phyloP scores from a whole-genome alignment of 257 asterid species.

The Fraxinus excelsior region DNA sequence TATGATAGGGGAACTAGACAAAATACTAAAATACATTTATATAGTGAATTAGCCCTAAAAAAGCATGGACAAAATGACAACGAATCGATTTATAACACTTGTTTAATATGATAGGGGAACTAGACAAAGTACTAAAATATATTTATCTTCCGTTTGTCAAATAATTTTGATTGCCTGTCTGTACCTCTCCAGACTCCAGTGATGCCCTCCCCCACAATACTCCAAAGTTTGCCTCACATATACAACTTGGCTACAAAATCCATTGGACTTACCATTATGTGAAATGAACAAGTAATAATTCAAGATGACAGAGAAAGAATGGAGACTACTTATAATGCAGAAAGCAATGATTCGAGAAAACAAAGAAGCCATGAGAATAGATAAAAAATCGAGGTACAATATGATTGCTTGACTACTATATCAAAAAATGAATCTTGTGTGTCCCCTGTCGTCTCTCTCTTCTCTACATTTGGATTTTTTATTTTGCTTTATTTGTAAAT shows the following conservation, averaged over 20 bases:
- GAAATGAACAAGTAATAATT: neutral
- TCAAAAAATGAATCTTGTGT: no score
- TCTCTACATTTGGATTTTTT: no score
- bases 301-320: neutral
- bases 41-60: constrained; percentile 60
- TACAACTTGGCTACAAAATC: constrained; percentile 66
- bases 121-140: constrained; percentile 40
- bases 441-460: no score
- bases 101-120: neutral
- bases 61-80: neutral
- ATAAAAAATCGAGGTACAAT: no score
- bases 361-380: constrained; percentile 62
- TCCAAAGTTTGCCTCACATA: constrained; percentile 73
- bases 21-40: constrained; percentile 48
- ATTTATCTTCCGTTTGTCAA: constrained; percentile 43
- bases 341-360: constrained; percentile 82
- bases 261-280: neutral
- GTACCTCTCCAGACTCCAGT: constrained; percentile 58
- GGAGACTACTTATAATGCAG: constrained; percentile 49
- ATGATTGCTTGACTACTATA: no score
- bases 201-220: constrained; percentile 70
- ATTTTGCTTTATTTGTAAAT: no score
- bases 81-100: neutral
- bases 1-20: neutral
- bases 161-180: constrained; percentile 41